phyloP scores from a whole-genome alignment of 805 yeast species.

The Saccharomycopsis javanensis region DNA sequence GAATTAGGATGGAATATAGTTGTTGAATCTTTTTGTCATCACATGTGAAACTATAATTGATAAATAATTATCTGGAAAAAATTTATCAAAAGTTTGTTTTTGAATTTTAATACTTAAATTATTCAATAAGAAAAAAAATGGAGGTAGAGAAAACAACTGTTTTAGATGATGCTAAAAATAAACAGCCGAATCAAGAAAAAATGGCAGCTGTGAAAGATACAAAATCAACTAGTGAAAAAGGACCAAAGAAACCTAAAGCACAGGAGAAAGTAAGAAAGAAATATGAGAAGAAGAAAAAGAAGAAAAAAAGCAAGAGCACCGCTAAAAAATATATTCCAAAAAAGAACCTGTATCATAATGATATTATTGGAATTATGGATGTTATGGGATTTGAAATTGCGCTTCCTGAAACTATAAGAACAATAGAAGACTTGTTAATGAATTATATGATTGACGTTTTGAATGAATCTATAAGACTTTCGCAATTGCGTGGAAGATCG shows the following conservation, averaged over 20 bases:
- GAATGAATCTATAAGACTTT: slow-evolving; percentile 14
- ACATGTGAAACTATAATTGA: too few species aligned
- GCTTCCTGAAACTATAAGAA: slow-evolving; percentile 15
- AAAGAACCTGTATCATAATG: slow-evolving; percentile 14
- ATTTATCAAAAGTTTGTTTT: too few species aligned
- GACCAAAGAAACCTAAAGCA: neutral
- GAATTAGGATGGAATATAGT: too few species aligned
- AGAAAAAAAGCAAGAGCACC: neutral
- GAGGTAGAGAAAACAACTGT: neutral
- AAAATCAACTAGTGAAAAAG: neutral
- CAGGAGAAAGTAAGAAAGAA: neutral
- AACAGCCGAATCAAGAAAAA: neutral
- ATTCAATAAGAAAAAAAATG: neutral
- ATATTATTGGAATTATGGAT: slow-evolving; percentile 17
- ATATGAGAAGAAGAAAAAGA: neutral
- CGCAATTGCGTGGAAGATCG: slow-evolving; percentile 15
- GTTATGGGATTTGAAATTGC: slow-evolving; percentile 17
- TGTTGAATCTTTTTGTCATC: too few species aligned
- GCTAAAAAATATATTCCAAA: slow-evolving; percentile 6
- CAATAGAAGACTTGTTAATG: slow-evolving; percentile 16
- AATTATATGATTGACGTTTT: slow-evolving; percentile 14
- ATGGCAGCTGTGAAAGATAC: neutral
- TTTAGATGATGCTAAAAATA: neutral
- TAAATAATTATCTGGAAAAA: too few species aligned
- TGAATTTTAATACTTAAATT: too few species aligned